Percentiles rank a stretch among this genome's conserved stretches.
phyloP scores from a whole-genome alignment of 768 basidiomycete genomes.

The Amanita pallidorosea region DNA sequence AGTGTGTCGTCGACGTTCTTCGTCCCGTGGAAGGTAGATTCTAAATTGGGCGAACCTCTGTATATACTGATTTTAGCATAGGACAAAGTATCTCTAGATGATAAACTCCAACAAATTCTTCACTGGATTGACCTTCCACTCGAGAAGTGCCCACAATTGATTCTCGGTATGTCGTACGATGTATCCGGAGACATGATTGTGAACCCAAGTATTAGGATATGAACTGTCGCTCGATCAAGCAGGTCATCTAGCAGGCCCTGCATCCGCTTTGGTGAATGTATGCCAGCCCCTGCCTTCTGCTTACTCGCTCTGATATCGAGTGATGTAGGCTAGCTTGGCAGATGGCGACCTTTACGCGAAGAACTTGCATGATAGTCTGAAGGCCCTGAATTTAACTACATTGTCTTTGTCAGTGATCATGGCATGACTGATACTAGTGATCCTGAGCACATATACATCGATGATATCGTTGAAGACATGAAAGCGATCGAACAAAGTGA shows the following conservation, averaged over 20 bases:
- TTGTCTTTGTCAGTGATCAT: conserved; percentile 85
- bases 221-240: conserved; percentile 84
- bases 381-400: conserved; percentile 65
- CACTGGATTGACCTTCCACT: conserved; percentile 76
- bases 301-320: conserved; percentile 1
- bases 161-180: conserved; percentile 41
- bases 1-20: conserved; percentile 69
- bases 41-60: background rate
- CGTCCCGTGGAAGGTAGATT: conserved; percentile 64
- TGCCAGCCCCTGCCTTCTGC: conserved; percentile 13
- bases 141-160: conserved; percentile 62
- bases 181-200: conserved; percentile 4
- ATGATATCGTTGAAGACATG: conserved; percentile 63
- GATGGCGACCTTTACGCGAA: conserved; percentile 68
- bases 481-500: conserved; percentile 61
- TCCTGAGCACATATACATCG: conserved; percentile 65
- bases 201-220: conserved; percentile 38
- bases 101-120: conserved; percentile 71
- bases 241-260: conserved; percentile 63
- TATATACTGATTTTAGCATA: conserved; percentile 10
- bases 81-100: conserved; percentile 53
- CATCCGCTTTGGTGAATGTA: conserved; percentile 62
- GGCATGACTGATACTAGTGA: conserved; percentile 90
- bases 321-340: conserved; percentile 44
- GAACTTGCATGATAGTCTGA: conserved; percentile 52